Evolutionary conservation across 2,329 filamentous ascomycete species (phyloP), one percentile per base, ranked within the genome.

Genomic region (Cladosporium sp.): DNA sequence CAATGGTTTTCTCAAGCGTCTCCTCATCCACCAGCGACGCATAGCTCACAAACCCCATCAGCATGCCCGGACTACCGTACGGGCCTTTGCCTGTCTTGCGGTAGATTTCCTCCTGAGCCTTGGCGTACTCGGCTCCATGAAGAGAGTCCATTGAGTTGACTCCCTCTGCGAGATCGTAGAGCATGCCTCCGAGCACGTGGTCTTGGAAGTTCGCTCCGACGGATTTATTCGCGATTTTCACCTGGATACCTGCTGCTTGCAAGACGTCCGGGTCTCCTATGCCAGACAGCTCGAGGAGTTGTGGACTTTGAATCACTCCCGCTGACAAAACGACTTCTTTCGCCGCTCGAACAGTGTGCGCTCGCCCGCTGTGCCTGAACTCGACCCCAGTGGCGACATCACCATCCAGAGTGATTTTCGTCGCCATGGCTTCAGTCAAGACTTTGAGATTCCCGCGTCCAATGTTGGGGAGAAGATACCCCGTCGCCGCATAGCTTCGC

Each of bases 261-360:
- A 85, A 70, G 5, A 81, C 58, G 0, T 68, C 59, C 1, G 68
- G 65, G 41, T 72, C 68, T 4, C 82, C 82, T 35, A 85, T 73
- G 0, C 82, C 82, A 0, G 79, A 83, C 1, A 83, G 67, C 55
- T 85, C 81, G n/a, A 78, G 72, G 12, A 81, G 67, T 63, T 77
- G 79, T 6, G 75, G 83, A 8, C 77, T 80, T 59, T 76, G 74
- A 35, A 78, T 67, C 22, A 72, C 76, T 0, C 83, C 83, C 0
- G 79, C 79, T 3, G 76, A 76, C 2, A 86, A 62, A 13, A 51
- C 25, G 33, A 2, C 73, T 67, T 1, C 70, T 30, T 60, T 62
- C 64, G 50, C 19, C 1, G 64, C 68, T 15, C 54, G 60, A 19
- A 70, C 55, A 20, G n/a, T 38, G 25, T 45, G 36, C 7, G 27